Base-by-base conservation (phyloP, 2,329 filamentous ascomycete species). In the Epichloe glyceriae region DNA sequence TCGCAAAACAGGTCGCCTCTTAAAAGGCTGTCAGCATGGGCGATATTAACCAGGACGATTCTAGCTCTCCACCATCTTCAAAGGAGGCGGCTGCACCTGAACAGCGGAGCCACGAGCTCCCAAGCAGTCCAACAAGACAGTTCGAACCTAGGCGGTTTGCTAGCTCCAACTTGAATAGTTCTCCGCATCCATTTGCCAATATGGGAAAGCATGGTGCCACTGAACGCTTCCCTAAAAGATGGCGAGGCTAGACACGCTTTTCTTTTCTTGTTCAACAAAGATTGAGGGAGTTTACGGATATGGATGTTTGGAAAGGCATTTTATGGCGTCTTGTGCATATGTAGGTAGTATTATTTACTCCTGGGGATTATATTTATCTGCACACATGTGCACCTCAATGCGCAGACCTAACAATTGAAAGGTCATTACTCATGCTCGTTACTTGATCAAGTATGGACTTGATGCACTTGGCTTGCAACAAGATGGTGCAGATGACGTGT, bases 1-100 rank as follows among this genome's bases (percentile, higher is more conserved):
- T 84, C 78, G 5, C 88, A 95, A 64, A 82, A 82, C 5, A 85
- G 83, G 40, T 95, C 88, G 11, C 91, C 91, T 0, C 67, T 97
- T 12, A 85, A 88, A 95, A 95, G 64, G 76, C 86, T 2, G 72
- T 72, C 14, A 80, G 80, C 73, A 58, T 87, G 70, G 67, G 79
- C 67, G 66, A 86, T 51, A 71, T 80, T 42, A 70, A 73, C 57
- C 61, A 57, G 14, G 67, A 61, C 10, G 66, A 67, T 22, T 61
- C 63, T 7, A 56, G 61, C 7, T 76, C 76, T 38, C 79, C 79
- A 2, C 71, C 75, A 42, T 83, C 81, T 58, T 80, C 78, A 4
- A 71, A 75, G 40, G 79, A 83, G 59, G 79, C 82, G 75, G 80
- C 79, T 2, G 74, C 74, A 4, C 63, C 73, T 17, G 78, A 81